Conservation (phyloP, 495 filamentous ascomycete species). For the Lasiosphaeria ovina region DNA sequence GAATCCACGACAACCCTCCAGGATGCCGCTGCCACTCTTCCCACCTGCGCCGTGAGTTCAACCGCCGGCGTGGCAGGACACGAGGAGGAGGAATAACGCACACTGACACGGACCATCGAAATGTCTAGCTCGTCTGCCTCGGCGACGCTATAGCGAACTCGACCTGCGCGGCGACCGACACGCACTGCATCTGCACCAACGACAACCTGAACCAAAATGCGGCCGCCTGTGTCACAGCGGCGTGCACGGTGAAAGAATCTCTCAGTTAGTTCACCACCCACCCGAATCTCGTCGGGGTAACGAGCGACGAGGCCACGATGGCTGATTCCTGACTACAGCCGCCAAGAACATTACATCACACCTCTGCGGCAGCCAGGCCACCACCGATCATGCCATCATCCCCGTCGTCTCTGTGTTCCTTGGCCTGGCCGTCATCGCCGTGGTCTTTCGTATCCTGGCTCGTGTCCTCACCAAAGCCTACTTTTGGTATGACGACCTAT, state of each 20-base stretch:
- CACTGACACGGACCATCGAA: not conserved
- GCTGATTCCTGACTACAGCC: slow-evolving; percentile 13
- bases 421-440: slow-evolving; percentile 22
- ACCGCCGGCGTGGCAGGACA: not conserved
- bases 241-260: slow-evolving; percentile 22
- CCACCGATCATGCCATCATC: slow-evolving; percentile 14
- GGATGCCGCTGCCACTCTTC: not conserved
- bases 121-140: slow-evolving; percentile 14
- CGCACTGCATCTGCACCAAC: slow-evolving; percentile 25
- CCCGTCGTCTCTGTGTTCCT: slow-evolving; percentile 23
- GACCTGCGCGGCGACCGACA: slow-evolving; percentile 16
- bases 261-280: slow-evolving; percentile 15
- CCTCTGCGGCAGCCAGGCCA: slow-evolving; percentile 14
- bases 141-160: slow-evolving; percentile 10
- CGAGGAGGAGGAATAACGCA: not conserved
- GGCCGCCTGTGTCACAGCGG: slow-evolving; percentile 13
- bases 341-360: slow-evolving; percentile 21
- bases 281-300: not conserved
- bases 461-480: slow-evolving; percentile 29
- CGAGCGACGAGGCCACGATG: not conserved
- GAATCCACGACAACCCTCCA: not conserved
- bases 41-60: slow-evolving; percentile 6
- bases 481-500: slow-evolving; percentile 37
- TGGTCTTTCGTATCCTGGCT: slow-evolving; percentile 26
- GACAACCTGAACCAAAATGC: slow-evolving; percentile 2